Conservation (phyloP, 148 eudicot species). For the Nyssa sinensis region DNA sequence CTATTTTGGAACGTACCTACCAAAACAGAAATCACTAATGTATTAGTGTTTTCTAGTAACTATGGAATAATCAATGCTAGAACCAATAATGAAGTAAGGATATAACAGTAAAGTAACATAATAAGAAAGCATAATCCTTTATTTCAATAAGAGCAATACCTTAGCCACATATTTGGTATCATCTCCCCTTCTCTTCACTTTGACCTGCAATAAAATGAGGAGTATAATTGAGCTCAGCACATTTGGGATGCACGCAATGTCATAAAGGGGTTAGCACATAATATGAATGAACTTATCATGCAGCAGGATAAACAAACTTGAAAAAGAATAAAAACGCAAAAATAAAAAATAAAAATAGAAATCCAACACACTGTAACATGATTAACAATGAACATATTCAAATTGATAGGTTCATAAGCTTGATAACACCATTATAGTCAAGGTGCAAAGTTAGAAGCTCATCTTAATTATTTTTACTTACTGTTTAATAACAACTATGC, state of each 20-base stretch:
- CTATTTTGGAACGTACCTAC: too few species aligned
- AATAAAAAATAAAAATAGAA: too few species aligned
- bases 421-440: background rate
- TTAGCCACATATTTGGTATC: slow-evolving; percentile 97
- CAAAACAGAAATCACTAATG: too few species aligned
- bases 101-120: background rate
- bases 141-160: slow-evolving; percentile 42
- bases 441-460: background rate
- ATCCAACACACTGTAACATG: background rate
- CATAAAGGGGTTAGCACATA: background rate
- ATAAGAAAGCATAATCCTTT: slow-evolving; percentile 7
- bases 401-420: background rate
- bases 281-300: background rate
- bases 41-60: too few species aligned
- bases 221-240: background rate
- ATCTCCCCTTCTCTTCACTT: slow-evolving; percentile 96
- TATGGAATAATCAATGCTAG: background rate
- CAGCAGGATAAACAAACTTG: background rate
- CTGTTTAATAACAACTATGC: background rate
- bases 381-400: background rate
- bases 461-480: background rate
- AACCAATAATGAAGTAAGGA: background rate
- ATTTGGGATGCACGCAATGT: background rate
- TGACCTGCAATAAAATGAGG: slow-evolving; percentile 58
- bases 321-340: too few species aligned